Percentiles rank a stretch among this genome's conserved stretches.
phyloP scores from a whole-genome alignment of 2,329 filamentous ascomycete genomes.

The Arthroderma sp. region DNA sequence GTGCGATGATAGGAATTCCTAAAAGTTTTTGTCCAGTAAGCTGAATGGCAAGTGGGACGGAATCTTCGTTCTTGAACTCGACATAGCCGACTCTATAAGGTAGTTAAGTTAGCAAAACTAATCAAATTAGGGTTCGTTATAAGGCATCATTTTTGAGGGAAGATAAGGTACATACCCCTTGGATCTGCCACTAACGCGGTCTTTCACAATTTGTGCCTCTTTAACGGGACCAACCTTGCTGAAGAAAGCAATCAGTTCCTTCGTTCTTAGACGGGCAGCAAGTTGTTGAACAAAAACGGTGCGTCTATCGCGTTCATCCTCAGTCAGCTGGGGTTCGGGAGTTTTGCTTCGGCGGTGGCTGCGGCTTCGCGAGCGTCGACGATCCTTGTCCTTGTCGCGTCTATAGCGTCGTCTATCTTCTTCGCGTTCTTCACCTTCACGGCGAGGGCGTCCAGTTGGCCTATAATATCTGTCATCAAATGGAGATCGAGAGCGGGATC shows the following conservation, averaged over 20 bases:
- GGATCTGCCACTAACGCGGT: constrained; percentile 87
- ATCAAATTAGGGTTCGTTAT: too few relatives aligned
- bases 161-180: constrained; percentile 60
- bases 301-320: constrained; percentile 90
- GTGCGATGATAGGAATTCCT: constrained; percentile 96
- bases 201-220: constrained; percentile 97
- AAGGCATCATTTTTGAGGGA: too few relatives aligned
- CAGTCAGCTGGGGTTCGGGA: constrained; percentile 61
- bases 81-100: constrained; percentile 80
- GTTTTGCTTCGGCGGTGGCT: constrained; percentile 33
- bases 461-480: constrained; percentile 46
- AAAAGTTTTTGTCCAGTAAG: constrained; percentile 97
- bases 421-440: constrained; percentile 31
- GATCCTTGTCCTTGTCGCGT: constrained; percentile 41
- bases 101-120: constrained; percentile 24
- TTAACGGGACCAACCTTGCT: constrained; percentile 89
- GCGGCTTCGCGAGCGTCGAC: constrained; percentile 30
- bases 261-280: constrained; percentile 80
- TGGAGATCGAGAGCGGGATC: constrained; percentile 61
- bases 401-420: constrained; percentile 36
- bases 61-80: constrained; percentile 94
- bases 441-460: constrained; percentile 36
- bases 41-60: constrained; percentile 82
- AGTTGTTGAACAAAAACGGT: constrained; percentile 98
- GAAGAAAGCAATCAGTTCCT: constrained; percentile 88